A percentile compares a stretch with the other conserved stretches of the same genome.
Evolutionary conservation across 768 basidiomycete genomes (phyloP).

Genomic region (Trichaptum fuscoviolaceum): DNA sequence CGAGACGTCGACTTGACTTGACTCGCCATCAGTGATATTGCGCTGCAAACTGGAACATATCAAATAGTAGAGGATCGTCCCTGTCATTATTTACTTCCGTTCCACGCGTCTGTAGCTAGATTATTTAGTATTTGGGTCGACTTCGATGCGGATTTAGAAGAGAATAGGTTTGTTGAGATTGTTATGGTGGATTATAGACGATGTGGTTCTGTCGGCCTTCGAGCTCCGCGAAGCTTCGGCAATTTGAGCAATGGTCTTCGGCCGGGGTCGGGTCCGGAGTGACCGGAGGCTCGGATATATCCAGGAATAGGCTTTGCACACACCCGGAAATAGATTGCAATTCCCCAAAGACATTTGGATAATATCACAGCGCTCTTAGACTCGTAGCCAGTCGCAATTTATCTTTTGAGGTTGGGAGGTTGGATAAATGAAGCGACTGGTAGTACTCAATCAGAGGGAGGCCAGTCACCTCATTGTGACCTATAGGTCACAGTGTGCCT

Average conservation of each 20-base stretch:
- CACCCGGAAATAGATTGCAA: neutral
- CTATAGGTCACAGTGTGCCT: too few relatives aligned
- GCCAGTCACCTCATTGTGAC: too few relatives aligned
- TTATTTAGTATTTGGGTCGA: neutral
- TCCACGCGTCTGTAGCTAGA: neutral
- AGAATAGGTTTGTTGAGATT: too few relatives aligned
- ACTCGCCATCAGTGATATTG: too few relatives aligned
- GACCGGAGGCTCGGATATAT: neutral
- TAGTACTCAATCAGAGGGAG: too few relatives aligned
- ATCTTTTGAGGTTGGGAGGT: too few relatives aligned
- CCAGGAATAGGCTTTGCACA: too few relatives aligned
- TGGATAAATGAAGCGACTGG: too few relatives aligned
- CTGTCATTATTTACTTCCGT: neutral
- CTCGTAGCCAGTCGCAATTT: too few relatives aligned
- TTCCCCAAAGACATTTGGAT: neutral
- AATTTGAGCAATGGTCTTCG: neutral
- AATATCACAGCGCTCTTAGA: too few relatives aligned
- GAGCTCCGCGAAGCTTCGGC: slow-evolving; percentile 1
- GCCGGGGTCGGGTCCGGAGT: neutral
- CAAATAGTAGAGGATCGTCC: neutral
- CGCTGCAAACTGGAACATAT: neutral
- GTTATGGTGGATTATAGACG: neutral
- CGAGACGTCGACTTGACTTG: too few relatives aligned
- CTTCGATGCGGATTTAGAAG: neutral
- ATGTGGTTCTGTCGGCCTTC: neutral